phyloP scores from a whole-genome alignment of 208 protist species.

The Trypanosoma lewisi region DNA sequence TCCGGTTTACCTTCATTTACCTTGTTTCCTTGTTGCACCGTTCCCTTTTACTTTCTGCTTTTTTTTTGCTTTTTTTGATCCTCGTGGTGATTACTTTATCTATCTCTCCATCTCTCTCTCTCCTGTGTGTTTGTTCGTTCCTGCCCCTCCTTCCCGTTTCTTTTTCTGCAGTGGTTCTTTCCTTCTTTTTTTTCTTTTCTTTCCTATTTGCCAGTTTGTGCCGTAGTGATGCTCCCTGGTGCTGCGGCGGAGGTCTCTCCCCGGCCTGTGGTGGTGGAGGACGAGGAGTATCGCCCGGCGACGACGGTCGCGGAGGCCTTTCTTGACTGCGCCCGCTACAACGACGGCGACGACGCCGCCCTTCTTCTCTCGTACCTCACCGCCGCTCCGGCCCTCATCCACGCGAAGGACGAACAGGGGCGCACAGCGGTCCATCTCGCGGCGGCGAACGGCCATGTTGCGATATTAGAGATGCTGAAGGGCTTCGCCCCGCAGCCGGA shows the following conservation, averaged over 20 bases:
- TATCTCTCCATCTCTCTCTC: not conserved
- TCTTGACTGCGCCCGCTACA: conserved; percentile 85
- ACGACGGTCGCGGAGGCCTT: conserved; percentile 70
- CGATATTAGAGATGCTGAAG: conserved; percentile 71
- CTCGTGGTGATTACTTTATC: not conserved
- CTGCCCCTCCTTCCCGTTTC: not conserved
- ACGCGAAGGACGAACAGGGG: conserved; percentile 66
- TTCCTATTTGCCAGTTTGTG: not conserved
- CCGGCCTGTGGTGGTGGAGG: conserved; percentile 22
- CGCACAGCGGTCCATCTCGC: conserved; percentile 86
- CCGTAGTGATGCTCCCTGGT: not conserved
- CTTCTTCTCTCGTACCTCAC: conserved; percentile 49
- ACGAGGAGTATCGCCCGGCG: conserved; percentile 44
- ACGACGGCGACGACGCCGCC: conserved; percentile 64
- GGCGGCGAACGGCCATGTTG: conserved; percentile 79
- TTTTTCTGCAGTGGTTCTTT: not conserved
- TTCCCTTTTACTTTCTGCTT: not conserved
- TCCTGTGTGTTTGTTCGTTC: not conserved
- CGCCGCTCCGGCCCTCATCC: conserved; percentile 45
- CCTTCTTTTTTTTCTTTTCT: conserved; percentile 20
- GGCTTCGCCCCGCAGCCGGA: conserved; percentile 57
- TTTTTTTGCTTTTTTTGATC: not conserved
- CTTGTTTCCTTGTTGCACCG: too few species aligned
- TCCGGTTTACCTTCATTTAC: too few species aligned
- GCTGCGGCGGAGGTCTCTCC: not conserved